Conservation (phyloP, 495 filamentous ascomycete species). For the Bryoglossum gracile region DNA sequence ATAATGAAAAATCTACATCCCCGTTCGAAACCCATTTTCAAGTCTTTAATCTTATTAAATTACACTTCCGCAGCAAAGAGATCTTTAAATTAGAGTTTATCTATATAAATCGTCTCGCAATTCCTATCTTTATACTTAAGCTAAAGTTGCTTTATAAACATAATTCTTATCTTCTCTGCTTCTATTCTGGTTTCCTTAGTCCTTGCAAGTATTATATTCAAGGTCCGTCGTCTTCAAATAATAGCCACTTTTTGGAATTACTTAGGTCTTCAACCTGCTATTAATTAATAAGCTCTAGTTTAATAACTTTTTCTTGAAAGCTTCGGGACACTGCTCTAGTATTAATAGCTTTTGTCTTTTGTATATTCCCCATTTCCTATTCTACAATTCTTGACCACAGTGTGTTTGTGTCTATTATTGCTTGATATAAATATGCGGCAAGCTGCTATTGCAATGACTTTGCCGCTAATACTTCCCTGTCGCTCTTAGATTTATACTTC, state of each 20-base stretch:
- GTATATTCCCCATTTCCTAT: too few species aligned
- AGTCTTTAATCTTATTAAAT: background rate
- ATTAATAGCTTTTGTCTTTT: too few species aligned
- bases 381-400: too few species aligned
- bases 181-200: background rate
- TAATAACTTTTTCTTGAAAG: too few species aligned
- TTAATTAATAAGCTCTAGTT: background rate
- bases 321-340: too few species aligned
- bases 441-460: background rate
- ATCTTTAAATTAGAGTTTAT: background rate
- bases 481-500: slow-evolving; percentile 7
- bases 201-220: too few species aligned
- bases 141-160: background rate
- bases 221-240: background rate
- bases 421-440: background rate
- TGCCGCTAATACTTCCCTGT: background rate
- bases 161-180: background rate
- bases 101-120: background rate
- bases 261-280: background rate
- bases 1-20: too few species aligned
- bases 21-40: too few species aligned
- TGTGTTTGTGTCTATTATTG: too few species aligned
- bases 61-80: background rate
- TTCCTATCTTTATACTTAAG: background rate
- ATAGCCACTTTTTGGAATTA: background rate